A percentile compares a stretch with the other conserved stretches of the same genome.
Evolutionary conservation across 768 basidiomycete species (phyloP).

Genomic region (Lactarius sanguifluus): DNA sequence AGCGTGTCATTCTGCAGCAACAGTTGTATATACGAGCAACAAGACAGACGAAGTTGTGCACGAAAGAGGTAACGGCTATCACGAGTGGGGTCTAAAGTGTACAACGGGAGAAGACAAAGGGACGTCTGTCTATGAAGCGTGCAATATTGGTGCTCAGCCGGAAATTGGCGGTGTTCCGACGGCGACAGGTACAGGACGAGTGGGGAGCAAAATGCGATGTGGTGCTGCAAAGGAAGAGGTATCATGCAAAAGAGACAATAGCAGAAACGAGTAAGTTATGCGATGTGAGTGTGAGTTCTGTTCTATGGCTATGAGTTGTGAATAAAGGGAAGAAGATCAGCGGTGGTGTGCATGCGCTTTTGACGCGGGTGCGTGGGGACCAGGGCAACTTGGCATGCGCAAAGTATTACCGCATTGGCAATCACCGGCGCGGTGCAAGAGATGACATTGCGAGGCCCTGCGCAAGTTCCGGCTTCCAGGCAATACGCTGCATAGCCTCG

Average conservation of each 20-base stretch:
- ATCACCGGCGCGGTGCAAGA: constrained; percentile 56
- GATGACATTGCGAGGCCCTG: constrained; percentile 74
- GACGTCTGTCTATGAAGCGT: constrained; percentile 15
- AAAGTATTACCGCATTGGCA: constrained; percentile 8
- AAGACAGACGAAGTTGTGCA: constrained; percentile 3
- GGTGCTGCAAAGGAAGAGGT: constrained; percentile 24
- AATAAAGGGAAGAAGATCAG: not conserved
- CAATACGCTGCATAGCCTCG: constrained; percentile 69
- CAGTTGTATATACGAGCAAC: constrained; percentile 11
- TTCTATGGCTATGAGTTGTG: constrained; percentile 22
- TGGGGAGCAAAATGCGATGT: constrained; percentile 17
- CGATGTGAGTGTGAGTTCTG: constrained; percentile 24
- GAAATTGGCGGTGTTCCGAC: not conserved
- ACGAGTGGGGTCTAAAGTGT: constrained; percentile 13
- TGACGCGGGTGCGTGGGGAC: constrained; percentile 4
- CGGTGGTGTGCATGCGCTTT: constrained; percentile 11
- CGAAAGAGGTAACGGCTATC: constrained; percentile 1
- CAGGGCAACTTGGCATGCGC: not conserved
- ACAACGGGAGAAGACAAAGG: constrained; percentile 21
- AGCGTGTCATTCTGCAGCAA: constrained; percentile 15
- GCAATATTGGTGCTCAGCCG: constrained; percentile 1
- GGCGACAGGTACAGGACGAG: constrained; percentile 11
- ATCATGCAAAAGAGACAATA: constrained; percentile 27
- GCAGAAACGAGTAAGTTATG: constrained; percentile 29
- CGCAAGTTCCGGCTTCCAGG: constrained; percentile 84